Evolutionary conservation across 2,329 filamentous ascomycete species (phyloP).

Genomic region (Aspergillus novofumigatus): DNA sequence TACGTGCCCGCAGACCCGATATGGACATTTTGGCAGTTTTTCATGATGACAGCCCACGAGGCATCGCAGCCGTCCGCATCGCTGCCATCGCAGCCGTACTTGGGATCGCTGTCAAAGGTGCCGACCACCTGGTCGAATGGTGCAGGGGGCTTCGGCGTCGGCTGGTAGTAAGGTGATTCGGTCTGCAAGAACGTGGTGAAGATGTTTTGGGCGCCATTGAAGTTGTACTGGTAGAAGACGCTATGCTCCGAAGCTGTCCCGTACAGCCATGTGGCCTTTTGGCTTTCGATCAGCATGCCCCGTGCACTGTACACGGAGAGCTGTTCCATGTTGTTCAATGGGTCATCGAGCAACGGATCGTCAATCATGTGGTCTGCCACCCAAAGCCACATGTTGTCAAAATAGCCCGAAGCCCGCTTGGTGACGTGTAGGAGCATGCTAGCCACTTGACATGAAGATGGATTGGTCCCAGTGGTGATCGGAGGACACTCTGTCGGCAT

Average conservation of each 20-base stretch:
- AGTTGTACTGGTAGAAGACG: no score
- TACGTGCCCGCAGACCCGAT: no score
- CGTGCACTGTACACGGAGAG: conserved; percentile 59
- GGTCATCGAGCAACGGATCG: conserved; percentile 12
- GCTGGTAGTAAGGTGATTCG: no score
- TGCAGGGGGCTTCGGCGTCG: no score
- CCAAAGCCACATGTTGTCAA: conserved; percentile 30
- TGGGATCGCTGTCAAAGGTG: no score
- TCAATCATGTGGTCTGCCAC: conserved; percentile 23
- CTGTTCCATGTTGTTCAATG: conserved; percentile 41
- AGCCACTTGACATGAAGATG: conserved; percentile 20
- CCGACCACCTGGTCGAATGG: no score
- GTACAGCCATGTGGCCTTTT: conserved; percentile 53
- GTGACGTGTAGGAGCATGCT: conserved; percentile 61
- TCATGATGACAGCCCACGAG: no score
- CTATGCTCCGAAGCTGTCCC: conserved; percentile 45
- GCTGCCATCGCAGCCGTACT: no score
- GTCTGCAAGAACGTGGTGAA: no score
- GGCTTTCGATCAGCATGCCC: conserved; percentile 48
- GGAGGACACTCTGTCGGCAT: conserved; percentile 30
- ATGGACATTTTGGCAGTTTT: no score
- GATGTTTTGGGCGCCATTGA: no score
- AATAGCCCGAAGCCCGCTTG: conserved; percentile 37
- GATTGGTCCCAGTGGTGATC: conserved; percentile 19
- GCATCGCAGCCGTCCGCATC: no score